phyloP scores from a whole-genome alignment of 202 grass and related monocot species.

The Brachypodium distachyon region DNA sequence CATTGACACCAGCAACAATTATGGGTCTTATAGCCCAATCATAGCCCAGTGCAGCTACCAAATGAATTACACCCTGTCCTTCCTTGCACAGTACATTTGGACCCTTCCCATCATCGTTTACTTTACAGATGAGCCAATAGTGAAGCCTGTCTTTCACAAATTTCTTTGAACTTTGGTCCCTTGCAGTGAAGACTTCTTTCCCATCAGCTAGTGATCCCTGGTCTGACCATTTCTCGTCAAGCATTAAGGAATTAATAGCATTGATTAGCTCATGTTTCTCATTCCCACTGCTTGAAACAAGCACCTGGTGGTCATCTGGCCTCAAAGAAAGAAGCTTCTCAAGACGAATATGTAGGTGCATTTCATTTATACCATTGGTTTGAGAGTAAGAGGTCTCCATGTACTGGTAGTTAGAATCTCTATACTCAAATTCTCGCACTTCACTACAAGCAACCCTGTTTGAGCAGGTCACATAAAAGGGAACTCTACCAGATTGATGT shows the following conservation, averaged over 20 bases:
- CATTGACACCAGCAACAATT: conserved; percentile 69
- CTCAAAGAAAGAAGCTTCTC: conserved; percentile 73
- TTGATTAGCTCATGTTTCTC: conserved; percentile 51
- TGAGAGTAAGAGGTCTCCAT: conserved; percentile 57
- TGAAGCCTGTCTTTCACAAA: conserved; percentile 74
- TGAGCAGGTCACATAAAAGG: conserved; percentile 96
- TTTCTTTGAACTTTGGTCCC: conserved; percentile 59
- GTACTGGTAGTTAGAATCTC: conserved; percentile 32
- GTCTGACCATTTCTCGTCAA: conserved; percentile 45
- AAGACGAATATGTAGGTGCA: conserved; percentile 82
- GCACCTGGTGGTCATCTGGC: conserved; percentile 42
- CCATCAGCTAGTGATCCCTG: conserved; percentile 19
- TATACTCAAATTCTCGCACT: conserved; percentile 88
- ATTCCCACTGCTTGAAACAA: conserved; percentile 33
- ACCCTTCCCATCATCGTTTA: conserved; percentile 81
- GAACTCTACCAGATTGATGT: conserved; percentile 67
- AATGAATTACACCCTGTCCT: conserved; percentile 84
- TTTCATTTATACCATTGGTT: conserved; percentile 57
- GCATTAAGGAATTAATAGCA: conserved; percentile 77
- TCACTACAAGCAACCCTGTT: conserved; percentile 94
- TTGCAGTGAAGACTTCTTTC: conserved; percentile 24
- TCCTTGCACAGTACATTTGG: conserved; percentile 80
- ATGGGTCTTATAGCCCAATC: conserved; percentile 95
- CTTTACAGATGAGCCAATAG: conserved; percentile 79
- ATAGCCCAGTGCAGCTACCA: conserved; percentile 64